Evolutionary conservation across 1,139 yeast species (phyloP).

Genomic region (Barnettozyma hawaiiensis): DNA sequence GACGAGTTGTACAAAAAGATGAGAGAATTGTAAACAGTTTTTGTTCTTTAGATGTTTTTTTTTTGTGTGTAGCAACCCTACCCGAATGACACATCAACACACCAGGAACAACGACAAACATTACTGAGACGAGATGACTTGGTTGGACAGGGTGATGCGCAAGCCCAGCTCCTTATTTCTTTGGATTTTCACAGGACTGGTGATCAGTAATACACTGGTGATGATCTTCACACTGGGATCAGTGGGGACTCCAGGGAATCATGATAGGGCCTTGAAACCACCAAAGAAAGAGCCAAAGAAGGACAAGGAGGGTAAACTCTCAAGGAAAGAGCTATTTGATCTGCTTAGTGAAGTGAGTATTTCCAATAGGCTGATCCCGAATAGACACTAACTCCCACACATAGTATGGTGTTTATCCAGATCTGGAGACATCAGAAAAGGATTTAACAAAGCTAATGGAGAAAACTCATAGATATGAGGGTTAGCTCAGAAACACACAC

Average conservation of each 20-base stretch:
- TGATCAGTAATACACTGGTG: constrained; percentile 5
- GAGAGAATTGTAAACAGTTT: constrained; percentile 17
- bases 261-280: not conserved
- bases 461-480: not conserved
- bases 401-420: constrained; percentile 6
- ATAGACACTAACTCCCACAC: not conserved
- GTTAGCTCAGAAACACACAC: no score
- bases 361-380: not conserved
- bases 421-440: not conserved
- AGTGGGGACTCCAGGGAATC: not conserved
- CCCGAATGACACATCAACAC: not conserved
- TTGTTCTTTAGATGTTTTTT: not conserved
- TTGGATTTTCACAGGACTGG: constrained; percentile 7
- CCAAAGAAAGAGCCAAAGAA: not conserved
- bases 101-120: not conserved
- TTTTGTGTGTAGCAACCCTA: not conserved
- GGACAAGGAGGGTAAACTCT: not conserved
- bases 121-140: constrained; percentile 4
- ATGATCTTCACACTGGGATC: not conserved
- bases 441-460: not conserved
- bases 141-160: constrained; percentile 4
- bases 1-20: constrained; percentile 18
- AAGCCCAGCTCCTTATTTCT: constrained; percentile 5
- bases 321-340: constrained; percentile 3
- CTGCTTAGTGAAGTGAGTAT: constrained; percentile 4